Evolutionary conservation across 2,329 filamentous ascomycete genomes (phyloP), one percentile per base, ranked within the genome.

Genomic region (Fusarium nygamai): DNA sequence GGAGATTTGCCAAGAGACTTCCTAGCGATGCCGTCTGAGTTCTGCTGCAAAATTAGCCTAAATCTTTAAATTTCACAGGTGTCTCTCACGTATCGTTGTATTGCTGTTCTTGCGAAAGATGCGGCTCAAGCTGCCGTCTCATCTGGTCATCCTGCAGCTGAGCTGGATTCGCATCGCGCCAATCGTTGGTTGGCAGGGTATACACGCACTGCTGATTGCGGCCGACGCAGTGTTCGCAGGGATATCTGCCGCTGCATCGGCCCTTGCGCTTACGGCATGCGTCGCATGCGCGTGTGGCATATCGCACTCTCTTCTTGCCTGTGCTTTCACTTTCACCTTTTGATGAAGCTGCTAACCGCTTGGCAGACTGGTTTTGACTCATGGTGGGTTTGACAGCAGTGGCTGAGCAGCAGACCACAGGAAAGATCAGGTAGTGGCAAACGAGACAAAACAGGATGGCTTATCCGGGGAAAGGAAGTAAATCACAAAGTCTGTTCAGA

Each of bases 191-290:
- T 13, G 29, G 54, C 12, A 58, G 54, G 33, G 54, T 46, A 34
- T 58, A 58, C 39, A 58, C 39, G 7, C 54, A 58, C n/a, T 58
- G 54, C 54, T 58, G 54, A 22, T 58, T 58, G 19, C 54, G 54
- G 4, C 54, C 54, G 29, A 58, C 29, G 39, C 54, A 58, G n/a
- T 58, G 38, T 58, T 58, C 54, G 19, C 54, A 58, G 29, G 54
- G 54, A 47, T 33, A 58, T 58, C 54, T 24, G 11, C 54, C 54
- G 13, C 54, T 58, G 19, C 54, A 58, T 22, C 54, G 39, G 16
- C 54, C 54, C 19, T 58, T 58, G n/a, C 54, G 54, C 24, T 58
- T 58, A 31, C 54, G 54, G 4, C 54, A 58, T 13, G 54, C 54
- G 7, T 58, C 54, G 22, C 54, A 58, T 16, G 54, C 54, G 47